phyloP scores from a whole-genome alignment of 345 rosid species.

The Pugionium dolabratum region DNA sequence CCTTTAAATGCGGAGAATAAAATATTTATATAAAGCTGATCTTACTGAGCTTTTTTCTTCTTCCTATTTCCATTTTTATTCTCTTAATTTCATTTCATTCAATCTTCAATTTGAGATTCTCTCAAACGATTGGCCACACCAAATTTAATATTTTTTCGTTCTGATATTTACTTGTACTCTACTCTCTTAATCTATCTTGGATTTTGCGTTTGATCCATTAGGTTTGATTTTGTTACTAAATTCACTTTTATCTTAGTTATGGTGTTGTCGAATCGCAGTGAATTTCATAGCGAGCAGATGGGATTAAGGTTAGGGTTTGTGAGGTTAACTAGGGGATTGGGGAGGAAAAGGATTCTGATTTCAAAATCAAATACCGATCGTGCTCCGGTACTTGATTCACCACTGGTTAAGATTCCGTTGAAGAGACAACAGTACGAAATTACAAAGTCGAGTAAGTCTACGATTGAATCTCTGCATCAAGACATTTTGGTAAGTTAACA shows the following conservation, averaged over 20 bases:
- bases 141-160: not conserved
- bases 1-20: constrained; percentile 5
- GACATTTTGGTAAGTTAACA: constrained; percentile 35
- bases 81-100: not conserved
- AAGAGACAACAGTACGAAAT: constrained; percentile 16
- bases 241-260: constrained; percentile 12
- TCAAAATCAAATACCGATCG: constrained; percentile 13
- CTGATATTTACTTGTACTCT: not conserved
- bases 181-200: constrained; percentile 4
- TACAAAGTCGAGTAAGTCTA: not conserved
- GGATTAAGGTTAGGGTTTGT: constrained; percentile 29
- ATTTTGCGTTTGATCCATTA: too few relatives aligned
- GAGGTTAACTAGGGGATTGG: constrained; percentile 27
- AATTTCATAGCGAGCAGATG: not conserved
- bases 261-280: constrained; percentile 1
- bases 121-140: not conserved
- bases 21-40: constrained; percentile 24
- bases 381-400: not conserved
- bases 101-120: too few relatives aligned
- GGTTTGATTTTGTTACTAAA: constrained; percentile 8
- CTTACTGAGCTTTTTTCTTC: constrained; percentile 18
- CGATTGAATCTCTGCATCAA: constrained; percentile 38
- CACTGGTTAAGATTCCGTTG: constrained; percentile 3
- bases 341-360: constrained; percentile 34
- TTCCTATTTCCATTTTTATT: not conserved